Percentiles rank a stretch among this genome's conserved stretches.
These are phyloP conservation scores for Pythium volutum DNA, from an alignment of 352 stramenopile species.

Conservation along the genomic window DNA sequence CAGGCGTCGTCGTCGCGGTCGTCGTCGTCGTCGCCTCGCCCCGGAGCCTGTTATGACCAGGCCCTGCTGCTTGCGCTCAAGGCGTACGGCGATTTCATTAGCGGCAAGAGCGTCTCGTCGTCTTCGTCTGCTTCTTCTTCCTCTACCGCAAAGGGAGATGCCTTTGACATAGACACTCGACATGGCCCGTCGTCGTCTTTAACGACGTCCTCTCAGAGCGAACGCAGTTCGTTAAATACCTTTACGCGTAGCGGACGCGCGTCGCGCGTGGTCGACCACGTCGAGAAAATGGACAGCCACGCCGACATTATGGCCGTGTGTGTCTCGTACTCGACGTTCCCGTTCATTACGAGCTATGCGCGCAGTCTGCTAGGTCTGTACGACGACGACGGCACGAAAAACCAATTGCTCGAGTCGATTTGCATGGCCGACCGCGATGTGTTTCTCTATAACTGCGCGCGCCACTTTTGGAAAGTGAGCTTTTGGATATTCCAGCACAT, in stretches of 20 bases:
- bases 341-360: slow-evolving; percentile 83
- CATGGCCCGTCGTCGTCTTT: not conserved
- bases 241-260: slow-evolving; percentile 60
- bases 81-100: slow-evolving; percentile 71
- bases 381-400: slow-evolving; percentile 62
- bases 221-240: slow-evolving; percentile 63
- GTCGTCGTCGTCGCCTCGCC: slow-evolving; percentile 24
- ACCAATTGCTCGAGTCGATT: slow-evolving; percentile 50
- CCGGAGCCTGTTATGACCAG: slow-evolving; percentile 50
- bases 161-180: not conserved
- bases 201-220: slow-evolving; percentile 5
- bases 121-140: no score
- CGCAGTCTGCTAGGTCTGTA: slow-evolving; percentile 70
- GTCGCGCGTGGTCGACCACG: slow-evolving; percentile 53
- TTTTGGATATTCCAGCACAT: slow-evolving; percentile 83
- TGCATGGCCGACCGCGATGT: slow-evolving; percentile 52
- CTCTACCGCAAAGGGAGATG: not conserved
- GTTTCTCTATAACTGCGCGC: slow-evolving; percentile 63
- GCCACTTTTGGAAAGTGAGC: slow-evolving; percentile 74
- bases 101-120: slow-evolving; percentile 19
- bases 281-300: slow-evolving; percentile 70
- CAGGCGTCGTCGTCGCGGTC: slow-evolving; percentile 4
- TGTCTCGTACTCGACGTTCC: slow-evolving; percentile 80
- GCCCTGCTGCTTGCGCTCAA: slow-evolving; percentile 60
- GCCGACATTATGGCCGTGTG: slow-evolving; percentile 69